Base-by-base conservation (phyloP, 2,329 filamentous ascomycete genomes). In the Setomelanomma holmii region DNA sequence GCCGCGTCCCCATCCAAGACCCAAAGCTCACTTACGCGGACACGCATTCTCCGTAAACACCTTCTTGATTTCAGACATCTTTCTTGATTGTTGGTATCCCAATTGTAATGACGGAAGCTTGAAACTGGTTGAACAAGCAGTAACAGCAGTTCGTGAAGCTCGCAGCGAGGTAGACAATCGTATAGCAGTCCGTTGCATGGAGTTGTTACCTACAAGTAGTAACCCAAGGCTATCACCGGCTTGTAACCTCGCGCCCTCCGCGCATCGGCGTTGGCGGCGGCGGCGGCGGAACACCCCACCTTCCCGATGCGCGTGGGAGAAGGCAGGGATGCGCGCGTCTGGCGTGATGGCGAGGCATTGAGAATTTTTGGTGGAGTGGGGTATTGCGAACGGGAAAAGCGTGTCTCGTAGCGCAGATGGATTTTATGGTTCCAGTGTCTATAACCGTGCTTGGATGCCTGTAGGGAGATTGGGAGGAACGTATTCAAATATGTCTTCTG, bases 51-150 rank as follows among this genome's bases (percentile, higher is more conserved):
- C 66, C 7, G 76, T 76, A 55, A 72, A 66, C 43, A 79, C 68
- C 54, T 76, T 75, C 71, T 78, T 76, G 47, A 79, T 75, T 39
- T 76, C 76, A 35, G 75, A 72, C 76, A 79, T 78, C 16, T 56
- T 64, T 68, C 61, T 51, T 14, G 5, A 7, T 19, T 51, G 44
- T 5, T 36, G 16, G 27, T 30, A n/a, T n/a, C n/a, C n/a, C n/a
- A n/a, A n/a, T n/a, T n/a, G n/a, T n/a, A n/a, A n/a, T n/a, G n/a
- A n/a, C n/a, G n/a, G n/a, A n/a, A n/a, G n/a, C n/a, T n/a, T n/a
- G n/a, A n/a, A n/a, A n/a, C n/a, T n/a, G n/a, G n/a, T n/a, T n/a
- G n/a, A n/a, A n/a, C n/a, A n/a, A n/a, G n/a, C n/a, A n/a, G n/a
- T n/a, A n/a, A n/a, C n/a, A 30, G 24, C 12, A 7, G 24, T 7